These are phyloP conservation scores for Pythium sukuiense DNA, from an alignment of 352 stramenopile species.

Conservation along the genomic window DNA sequence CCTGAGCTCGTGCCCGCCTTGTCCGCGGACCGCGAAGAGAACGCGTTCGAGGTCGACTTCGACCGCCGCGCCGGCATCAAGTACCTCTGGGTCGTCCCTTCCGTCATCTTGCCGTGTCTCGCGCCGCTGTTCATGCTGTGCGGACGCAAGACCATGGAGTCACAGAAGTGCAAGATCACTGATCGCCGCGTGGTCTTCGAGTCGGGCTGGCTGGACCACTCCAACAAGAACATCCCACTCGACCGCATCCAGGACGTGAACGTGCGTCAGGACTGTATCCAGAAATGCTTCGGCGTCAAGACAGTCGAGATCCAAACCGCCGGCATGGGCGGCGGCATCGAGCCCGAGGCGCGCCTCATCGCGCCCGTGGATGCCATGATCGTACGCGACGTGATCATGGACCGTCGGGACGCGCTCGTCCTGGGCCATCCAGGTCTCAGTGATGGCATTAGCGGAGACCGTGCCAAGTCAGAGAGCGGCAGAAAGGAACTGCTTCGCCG, in stretches of 20 bases:
- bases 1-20: not conserved
- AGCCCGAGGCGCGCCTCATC: constrained; percentile 33
- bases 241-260: constrained; percentile 55
- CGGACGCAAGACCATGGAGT: constrained; percentile 33
- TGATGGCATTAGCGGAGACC: not conserved
- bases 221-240: constrained; percentile 42
- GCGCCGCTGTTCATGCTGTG: constrained; percentile 24
- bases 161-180: constrained; percentile 41
- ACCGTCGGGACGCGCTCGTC: constrained; percentile 42
- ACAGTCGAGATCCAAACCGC: constrained; percentile 47
- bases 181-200: constrained; percentile 40
- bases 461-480: not conserved
- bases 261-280: constrained; percentile 36
- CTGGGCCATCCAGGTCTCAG: constrained; percentile 22
- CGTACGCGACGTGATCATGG: constrained; percentile 45
- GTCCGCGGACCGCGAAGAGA: constrained; percentile 9
- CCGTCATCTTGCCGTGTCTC: constrained; percentile 18
- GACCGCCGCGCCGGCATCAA: constrained; percentile 17
- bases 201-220: constrained; percentile 41
- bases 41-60: constrained; percentile 19
- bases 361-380: constrained; percentile 35
- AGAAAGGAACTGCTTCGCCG: not conserved
- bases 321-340: constrained; percentile 16
- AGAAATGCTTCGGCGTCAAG: constrained; percentile 37
- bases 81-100: constrained; percentile 22